Evolutionary conservation across 2,329 filamentous ascomycete genomes (phyloP), one percentile per base, ranked within the genome.

Genomic region (Penicillium sp.): DNA sequence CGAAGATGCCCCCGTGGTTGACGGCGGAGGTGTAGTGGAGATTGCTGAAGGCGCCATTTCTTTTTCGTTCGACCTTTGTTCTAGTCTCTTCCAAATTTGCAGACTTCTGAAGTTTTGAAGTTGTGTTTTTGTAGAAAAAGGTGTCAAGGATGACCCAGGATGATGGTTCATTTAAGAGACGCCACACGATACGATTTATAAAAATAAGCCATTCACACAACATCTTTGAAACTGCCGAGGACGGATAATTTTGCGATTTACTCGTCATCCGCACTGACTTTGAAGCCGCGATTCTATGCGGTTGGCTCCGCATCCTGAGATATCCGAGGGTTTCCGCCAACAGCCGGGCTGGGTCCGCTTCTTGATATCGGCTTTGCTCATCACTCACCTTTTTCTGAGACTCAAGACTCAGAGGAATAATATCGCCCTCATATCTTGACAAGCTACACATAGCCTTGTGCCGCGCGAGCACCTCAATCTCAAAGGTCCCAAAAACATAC

Each of bases 41-140:
- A 69, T 65, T 16, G 67, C 68, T 42, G 63, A 60, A 49, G 70
- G 65, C 18, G 70, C 61, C 70, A 72, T 68, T 46, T 56, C 55
- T 48, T 38, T 44, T 2, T 47, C 9, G 48, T 52, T 4, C 10
- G 55, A 45, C 49, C 23, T 24, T 7, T 31, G 8, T 36, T 42
- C 31, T 10, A 28, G 31, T 28, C 13, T 42, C 16, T 42, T 26
- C 12, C n/a, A 12, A 36, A 18, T 9, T 13, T 12, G 36, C 13
- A 39, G 36, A 26, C 10, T 29, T 3, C 12, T n/a, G 13, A 28
- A n/a, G 7, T 42, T 42, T 13, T 42, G 13, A 28, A 28, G 23
- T 10, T 42, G 6, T 28, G 41, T 33, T 10, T 10, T 23, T 21
- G 28, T 46, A 18, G 34, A 7, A 39, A 39, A 39, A 13, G 7